Base-by-base conservation (phyloP, 192 early-diverging fungal species). In the Mortierella alpina region DNA sequence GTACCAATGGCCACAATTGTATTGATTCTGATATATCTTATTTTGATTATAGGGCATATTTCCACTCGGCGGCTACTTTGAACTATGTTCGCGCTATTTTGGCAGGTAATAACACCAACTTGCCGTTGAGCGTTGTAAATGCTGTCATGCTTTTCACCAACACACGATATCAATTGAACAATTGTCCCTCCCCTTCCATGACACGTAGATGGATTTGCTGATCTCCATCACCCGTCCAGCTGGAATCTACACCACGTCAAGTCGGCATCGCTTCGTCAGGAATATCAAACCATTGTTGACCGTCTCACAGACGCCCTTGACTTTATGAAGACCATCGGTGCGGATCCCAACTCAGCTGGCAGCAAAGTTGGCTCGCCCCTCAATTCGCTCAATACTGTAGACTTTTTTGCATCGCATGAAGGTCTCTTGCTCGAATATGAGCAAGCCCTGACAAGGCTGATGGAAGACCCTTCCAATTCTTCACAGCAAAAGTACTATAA, bases 291-390 rank as follows among this genome's bases (percentile, higher is more conserved):
- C 6, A 96, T 99, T 45, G 93, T 99, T 47, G 92, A 92, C 72
- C 88, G 93, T 41, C 82, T 99, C 47, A 89, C 91, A 7, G 95
- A 97, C 70, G 87, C 98, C 14, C 79, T 99, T 52, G 94, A 96
- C 39, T 99, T 98, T 72, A 98, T 99, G 96, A 84, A 87, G 40
- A 95, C 93, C n/a, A 95, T 98, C 82, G 98, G 98, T 44, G 96
- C 96, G 13, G 93, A 95, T 44, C 77, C 77, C 42, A 80, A 80
- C 23, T 50, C 51, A 14, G 63, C 31, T 46, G 56, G 68, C 18
- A 13, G 13, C n/a, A 63, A 52, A 5, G 5, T 52, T 14, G 47
- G 62, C 14, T 17, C 70, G 22, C 67, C 75, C 0, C 48, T 54
- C 59, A 64, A 85, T 48, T 86, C 85, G 13, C 86, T 96, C 44